Base-by-base conservation (phyloP, 2,329 filamentous ascomycete genomes). In the Ceratocystis lukuohia region DNA sequence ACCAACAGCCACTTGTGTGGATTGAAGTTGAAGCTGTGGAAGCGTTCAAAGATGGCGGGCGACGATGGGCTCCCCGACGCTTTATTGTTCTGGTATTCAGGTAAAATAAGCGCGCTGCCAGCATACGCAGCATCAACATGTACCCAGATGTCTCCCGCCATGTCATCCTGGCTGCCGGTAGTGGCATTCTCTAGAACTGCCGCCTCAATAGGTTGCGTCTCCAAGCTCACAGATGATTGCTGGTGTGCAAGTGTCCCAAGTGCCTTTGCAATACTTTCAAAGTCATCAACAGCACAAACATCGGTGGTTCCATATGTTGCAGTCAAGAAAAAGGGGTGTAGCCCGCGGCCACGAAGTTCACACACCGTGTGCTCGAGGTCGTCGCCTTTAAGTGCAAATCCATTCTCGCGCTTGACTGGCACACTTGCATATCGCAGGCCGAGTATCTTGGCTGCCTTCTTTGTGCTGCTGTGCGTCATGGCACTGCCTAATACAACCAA, bases 1-100 rank as follows among this genome's bases (percentile, higher is more conserved):
- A 91, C 91, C 20, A 96, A 84, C 61, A 96, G 81, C 93, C 93
- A 96, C 79, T 97, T 97, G 81, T 96, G 92, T 83, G 96, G 88
- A 79, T 96, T 97, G 79, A 93, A 85, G 76, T 96, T 87, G 81
- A 96, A 96, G 70, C 87, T 91, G 78, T 96, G 89, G 73, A 96
- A 91, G 25, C 80, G 77, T 1, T 80, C 77, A 63, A 93, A 80
- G 15, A 84, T 77, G 5, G 53, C 64, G 1, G 66, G 64, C 41
- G 66, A 33, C 22, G 78, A 73, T 1, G 86, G 80, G 62, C 61
- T 57, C 7, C 84, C 77, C 25, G 78, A 73, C 12, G 44, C n/a
- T 1, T 86, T 80, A 62, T 91, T 80, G 70, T 87, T 80, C 66
- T 91, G 88, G 75, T 89, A 88, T 74, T 96, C 90, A 2, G 91